These are phyloP conservation scores for Verticillium klebahnii DNA, from an alignment of 2,329 filamentous ascomycete species.

Conservation along the genomic window DNA sequence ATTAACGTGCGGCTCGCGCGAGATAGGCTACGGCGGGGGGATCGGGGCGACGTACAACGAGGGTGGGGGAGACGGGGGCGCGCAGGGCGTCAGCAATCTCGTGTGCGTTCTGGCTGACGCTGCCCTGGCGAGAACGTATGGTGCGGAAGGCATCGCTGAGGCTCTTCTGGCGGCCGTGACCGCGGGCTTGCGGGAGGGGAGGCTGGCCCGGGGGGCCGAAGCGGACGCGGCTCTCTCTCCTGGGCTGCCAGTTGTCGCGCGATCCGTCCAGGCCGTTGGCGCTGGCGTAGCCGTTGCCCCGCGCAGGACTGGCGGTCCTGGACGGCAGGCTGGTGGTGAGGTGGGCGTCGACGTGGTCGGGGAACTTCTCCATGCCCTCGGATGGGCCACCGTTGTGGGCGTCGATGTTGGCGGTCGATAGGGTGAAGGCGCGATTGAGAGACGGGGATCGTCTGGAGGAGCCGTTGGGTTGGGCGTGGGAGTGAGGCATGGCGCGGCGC, in stretches of 20 bases:
- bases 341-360: slow-evolving; percentile 44
- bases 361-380: slow-evolving; percentile 50
- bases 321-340: slow-evolving; percentile 14
- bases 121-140: slow-evolving; percentile 75
- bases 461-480: slow-evolving; percentile 20
- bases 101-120: slow-evolving; percentile 87
- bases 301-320: slow-evolving; percentile 15
- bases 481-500: slow-evolving; percentile 31
- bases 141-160: slow-evolving; percentile 82
- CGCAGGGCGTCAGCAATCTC: slow-evolving; percentile 88
- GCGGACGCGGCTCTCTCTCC: slow-evolving; percentile 38
- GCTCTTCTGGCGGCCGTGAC: slow-evolving; percentile 76
- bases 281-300: slow-evolving; percentile 20
- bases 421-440: slow-evolving; percentile 22
- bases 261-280: slow-evolving; percentile 20
- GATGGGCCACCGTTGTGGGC: not conserved
- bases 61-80: slow-evolving; percentile 81
- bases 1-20: not conserved
- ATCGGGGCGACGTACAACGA: slow-evolving; percentile 60
- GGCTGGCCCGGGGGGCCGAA: not conserved
- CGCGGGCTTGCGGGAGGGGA: slow-evolving; percentile 12
- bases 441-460: slow-evolving; percentile 28
- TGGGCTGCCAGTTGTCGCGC: slow-evolving; percentile 57
- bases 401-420: slow-evolving; percentile 15
- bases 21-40: not conserved